Evolutionary conservation across 257 asterid genomes (phyloP), one percentile per base, ranked within the genome.

Genomic region (Ballota nigra): DNA sequence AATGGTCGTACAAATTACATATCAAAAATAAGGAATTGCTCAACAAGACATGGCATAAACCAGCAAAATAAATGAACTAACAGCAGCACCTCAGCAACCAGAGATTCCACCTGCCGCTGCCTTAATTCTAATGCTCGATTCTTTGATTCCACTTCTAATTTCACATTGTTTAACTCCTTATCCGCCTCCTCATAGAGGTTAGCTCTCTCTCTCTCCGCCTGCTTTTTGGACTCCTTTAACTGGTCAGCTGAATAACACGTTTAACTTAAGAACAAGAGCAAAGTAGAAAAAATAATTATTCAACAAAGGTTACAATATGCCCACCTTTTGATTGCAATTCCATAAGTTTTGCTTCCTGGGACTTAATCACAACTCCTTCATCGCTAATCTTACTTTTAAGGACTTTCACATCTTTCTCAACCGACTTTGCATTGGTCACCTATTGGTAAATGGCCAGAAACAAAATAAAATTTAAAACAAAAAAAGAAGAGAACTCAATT

Each of bases 401-500:
- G 77, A 72, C 76, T 77, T 94, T 91, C 34, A 88, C 83, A 26
- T 94, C 97, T 78, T 89, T 89, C 73, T 94, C 98, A 72, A 81
- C 82, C 38, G 95, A 76, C 80, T 94, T 94, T 0, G 85, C 84
- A 23, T 88, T 85, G 79, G 77, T 84, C 33, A 83, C 96, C 99
- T 91, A 81, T 61, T 20, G 72, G 66, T 41, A 75, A 45, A 49
- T 36, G 57, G 12, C 53, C 20, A 63, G 3, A n/a, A 62, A n/a
- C 33, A 34, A 58, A 60, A 29, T 19, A 13, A 58, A 60, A 29
- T 19, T 8, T 6, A 5, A 62, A 19, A 62, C 3, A 31, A 22
- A 26, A 15, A 7, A 26, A 62, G 8, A n/a, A 67, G 65, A 23
- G 34, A 23, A 68, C 20, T 19, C n/a, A 57, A 71, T 72, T 61